Conservation (phyloP, 495 filamentous ascomycete species). For the Xylaria venustula region DNA sequence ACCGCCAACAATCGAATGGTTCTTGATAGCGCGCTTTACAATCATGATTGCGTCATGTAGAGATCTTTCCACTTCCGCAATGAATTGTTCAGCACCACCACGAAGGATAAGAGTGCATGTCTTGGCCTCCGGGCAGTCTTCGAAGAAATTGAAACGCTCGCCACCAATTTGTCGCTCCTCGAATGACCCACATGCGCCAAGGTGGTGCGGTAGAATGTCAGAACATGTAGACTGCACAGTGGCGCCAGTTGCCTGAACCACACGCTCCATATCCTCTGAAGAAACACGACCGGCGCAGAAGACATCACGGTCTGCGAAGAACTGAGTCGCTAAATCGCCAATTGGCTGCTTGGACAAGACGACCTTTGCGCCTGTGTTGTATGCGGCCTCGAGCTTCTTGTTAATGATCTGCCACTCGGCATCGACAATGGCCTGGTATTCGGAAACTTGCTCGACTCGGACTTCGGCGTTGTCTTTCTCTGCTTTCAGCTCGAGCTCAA, state of each 20-base stretch:
- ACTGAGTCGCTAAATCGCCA: conserved; percentile 96
- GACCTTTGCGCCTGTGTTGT: conserved; percentile 93
- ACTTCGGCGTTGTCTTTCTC: conserved; percentile 99
- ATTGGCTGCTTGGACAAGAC: conserved; percentile 97
- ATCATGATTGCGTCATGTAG: conserved; percentile 99
- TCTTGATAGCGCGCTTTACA: conserved; percentile 93
- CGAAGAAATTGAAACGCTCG: conserved; percentile 97
- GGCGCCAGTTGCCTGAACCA: conserved; percentile 90
- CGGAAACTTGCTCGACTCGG: conserved; percentile 94
- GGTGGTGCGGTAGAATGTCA: conserved; percentile 84
- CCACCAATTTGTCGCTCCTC: conserved; percentile 96
- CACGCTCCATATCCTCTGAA: conserved; percentile 91
- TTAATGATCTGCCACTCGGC: conserved; percentile 99
- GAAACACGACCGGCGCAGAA: conserved; percentile 97
- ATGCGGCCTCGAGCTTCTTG: conserved; percentile 93
- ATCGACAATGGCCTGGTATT: conserved; percentile 99
- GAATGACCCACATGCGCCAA: conserved; percentile 87
- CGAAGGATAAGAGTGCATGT: conserved; percentile 95
- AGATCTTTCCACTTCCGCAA: conserved; percentile 95
- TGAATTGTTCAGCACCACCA: conserved; percentile 97
- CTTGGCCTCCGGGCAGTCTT: conserved; percentile 90
- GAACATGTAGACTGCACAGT: conserved; percentile 94
- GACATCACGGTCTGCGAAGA: conserved; percentile 95
- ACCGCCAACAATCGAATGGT: conserved; percentile 90
- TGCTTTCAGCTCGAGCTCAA: conserved; percentile 94